Base-by-base conservation (phyloP, 345 rosid genomes). In the Xanthoceras sorbifolium region DNA sequence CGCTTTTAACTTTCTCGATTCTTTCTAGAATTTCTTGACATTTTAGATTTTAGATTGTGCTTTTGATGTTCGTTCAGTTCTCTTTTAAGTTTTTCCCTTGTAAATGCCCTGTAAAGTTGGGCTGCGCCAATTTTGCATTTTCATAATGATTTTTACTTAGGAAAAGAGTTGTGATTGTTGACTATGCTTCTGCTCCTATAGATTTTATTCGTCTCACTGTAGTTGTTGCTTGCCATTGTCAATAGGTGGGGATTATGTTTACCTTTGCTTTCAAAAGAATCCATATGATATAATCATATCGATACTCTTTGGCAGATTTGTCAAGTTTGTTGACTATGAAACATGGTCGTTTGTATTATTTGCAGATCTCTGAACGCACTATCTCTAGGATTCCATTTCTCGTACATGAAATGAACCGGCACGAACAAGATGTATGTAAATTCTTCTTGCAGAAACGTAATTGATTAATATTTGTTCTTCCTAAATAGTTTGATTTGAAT, bases 351-450 rank as follows among this genome's bases (percentile, higher is more conserved):
- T 10, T 14, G 42, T 65, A 36, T 80, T 64, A 68, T 78, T 57
- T 80, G 82, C 90, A 95, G 98, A 87, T 91, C 79, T 71, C 83
- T 15, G 92, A 90, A 63, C 91, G 86, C 64, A 70, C 79, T n/a
- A 74, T 85, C 64, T 83, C 90, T 48, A 79, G 85, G 79, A 88
- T 93, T 83, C 99, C 97, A 42, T 87, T 76, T 72, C 7, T 69
- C 72, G 90, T 89, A 36, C 98, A 95, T 82, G 97, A 90, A 80
- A 89, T 76, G 84, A 92, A 93, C 79, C 89, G 87, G 67, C 91
- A 89, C 79, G 99, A 92, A 75, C 97, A 93, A 76, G 91, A 90
- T 87, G 98, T 93, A 90, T 74, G 90, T 23, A 22, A 76, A 22
- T 18, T 77, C 46, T 12, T 48, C 74, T 6, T 28, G 20, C 25